Base-by-base conservation (phyloP, 1,284 basidiomycete species). In the Ustilago crameri region DNA sequence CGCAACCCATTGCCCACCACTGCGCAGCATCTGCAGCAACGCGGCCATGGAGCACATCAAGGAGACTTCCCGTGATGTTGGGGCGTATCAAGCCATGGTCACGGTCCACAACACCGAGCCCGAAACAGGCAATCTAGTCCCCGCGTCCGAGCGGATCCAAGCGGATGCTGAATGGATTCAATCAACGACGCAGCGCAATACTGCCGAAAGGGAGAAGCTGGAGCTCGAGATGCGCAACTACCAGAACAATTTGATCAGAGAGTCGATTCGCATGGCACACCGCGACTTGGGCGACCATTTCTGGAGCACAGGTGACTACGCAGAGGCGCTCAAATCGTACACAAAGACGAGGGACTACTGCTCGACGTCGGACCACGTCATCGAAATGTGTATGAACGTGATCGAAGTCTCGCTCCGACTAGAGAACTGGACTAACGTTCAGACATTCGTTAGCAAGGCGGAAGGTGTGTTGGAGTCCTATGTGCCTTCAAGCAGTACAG, bases 161-260 rank as follows among this genome's bases (percentile, higher is more conserved):
- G 35, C 45, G 0, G 81, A 84, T 47, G 84, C 86, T 26, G 85
- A 84, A 15, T 95, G 92, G 93, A 81, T 88, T 9, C 89, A 92
- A 30, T 86, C 88, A 60, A 87, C 86, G 18, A 85, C 85, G 46
- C 84, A 86, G 56, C 88, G 87, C 76, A 91, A 91, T 75, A 84
- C 86, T 57, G 86, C 86, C 5, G 91, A 93, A 78, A 86, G 86
- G 56, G 88, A 88, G 26, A 91, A 90, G 83, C 85, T 95, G 50
- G 91, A 93, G 83, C 89, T 92, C 10, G 93, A 95, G 83, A 86
- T 95, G 80, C 93, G 93, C 87, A 91, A 90, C 15, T 94, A 94
- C 79, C 87, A 89, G 63, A 92, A 91, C 78, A 95, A 93, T 81
- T 90, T 93, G 88, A 93, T 95, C 85, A 94, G 93, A 84, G 93